Conservation (phyloP, 2,329 filamentous ascomycete species). For the Fusarium sarcochroum region DNA sequence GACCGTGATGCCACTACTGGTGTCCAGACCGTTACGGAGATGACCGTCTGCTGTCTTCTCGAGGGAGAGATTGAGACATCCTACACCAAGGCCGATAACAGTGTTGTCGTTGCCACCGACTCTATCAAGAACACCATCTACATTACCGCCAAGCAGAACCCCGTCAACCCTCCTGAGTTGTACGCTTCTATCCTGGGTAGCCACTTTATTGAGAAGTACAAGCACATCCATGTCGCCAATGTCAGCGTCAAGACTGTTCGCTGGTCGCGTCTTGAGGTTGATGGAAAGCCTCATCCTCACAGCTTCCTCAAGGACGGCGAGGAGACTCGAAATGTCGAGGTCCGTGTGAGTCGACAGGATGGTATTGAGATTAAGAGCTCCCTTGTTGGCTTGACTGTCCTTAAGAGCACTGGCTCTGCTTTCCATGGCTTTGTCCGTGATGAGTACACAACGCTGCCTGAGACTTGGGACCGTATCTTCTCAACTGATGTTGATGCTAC, state of each 20-base stretch:
- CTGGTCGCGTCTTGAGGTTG: slow-evolving; percentile 90
- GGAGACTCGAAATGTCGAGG: slow-evolving; percentile 88
- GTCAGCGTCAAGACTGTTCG: slow-evolving; percentile 86
- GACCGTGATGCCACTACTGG: slow-evolving; percentile 82
- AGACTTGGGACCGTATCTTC: slow-evolving; percentile 95
- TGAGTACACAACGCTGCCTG: slow-evolving; percentile 90
- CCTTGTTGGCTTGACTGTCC: slow-evolving; percentile 85
- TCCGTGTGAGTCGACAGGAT: slow-evolving; percentile 73
- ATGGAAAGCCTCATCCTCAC: slow-evolving; percentile 93
- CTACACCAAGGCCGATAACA: slow-evolving; percentile 95
- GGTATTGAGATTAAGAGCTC: slow-evolving; percentile 83
- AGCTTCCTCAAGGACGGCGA: slow-evolving; percentile 92
- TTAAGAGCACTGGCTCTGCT: slow-evolving; percentile 96
- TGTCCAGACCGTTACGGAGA: slow-evolving; percentile 89
- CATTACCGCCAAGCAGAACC: slow-evolving; percentile 94
- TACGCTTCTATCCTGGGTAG: slow-evolving; percentile 87
- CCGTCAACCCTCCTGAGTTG: slow-evolving; percentile 92
- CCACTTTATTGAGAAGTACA: slow-evolving; percentile 91
- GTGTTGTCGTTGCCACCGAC: slow-evolving; percentile 94
- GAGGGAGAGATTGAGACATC: slow-evolving; percentile 92
- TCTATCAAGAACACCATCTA: slow-evolving; percentile 98
- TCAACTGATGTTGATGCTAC: slow-evolving; percentile 90
- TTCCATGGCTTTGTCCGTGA: slow-evolving; percentile 96
- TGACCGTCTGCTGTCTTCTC: slow-evolving; percentile 93
- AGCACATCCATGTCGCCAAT: slow-evolving; percentile 88